Conservation (phyloP, 225 moss, liverwort and hornwort genomes). For the Physcomitrium patens region DNA sequence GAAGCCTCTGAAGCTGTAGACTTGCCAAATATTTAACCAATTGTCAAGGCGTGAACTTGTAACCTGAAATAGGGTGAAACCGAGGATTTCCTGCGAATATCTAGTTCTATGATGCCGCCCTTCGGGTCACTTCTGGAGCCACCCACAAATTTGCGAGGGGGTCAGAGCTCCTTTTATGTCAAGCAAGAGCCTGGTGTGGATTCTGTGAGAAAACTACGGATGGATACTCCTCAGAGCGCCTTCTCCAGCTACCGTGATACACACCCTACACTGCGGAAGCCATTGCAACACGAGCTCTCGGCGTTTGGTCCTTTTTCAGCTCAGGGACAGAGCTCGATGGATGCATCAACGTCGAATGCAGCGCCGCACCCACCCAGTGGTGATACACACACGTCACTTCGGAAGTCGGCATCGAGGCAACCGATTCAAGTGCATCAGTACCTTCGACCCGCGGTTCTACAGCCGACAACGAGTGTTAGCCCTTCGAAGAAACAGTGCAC, state of each 20-base stretch:
- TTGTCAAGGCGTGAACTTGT: background rate
- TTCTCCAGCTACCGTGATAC: constrained; percentile 55
- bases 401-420: constrained; percentile 29
- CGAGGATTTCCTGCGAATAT: constrained; percentile 10
- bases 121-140: constrained; percentile 66
- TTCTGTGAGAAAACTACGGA: constrained; percentile 32
- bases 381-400: constrained; percentile 22
- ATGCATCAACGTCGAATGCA: constrained; percentile 11
- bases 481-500: constrained; percentile 17
- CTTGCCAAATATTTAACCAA: background rate
- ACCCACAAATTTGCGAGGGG: constrained; percentile 40
- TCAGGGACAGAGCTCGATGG: constrained; percentile 23
- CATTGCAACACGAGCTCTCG: constrained; percentile 48
- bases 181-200: constrained; percentile 55
- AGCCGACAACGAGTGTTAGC: background rate
- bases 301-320: constrained; percentile 54
- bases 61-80: background rate
- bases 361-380: constrained; percentile 9
- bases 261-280: constrained; percentile 38
- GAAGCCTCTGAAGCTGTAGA: background rate
- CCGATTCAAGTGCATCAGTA: constrained; percentile 41
- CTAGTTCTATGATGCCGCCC: constrained; percentile 67
- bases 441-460: constrained; percentile 16
- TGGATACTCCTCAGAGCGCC: constrained; percentile 49
- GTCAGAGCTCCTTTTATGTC: constrained; percentile 48